A percentile compares a stretch with the other conserved stretches of the same genome.
Evolutionary conservation across 106 monocot genomes (phyloP).

Genomic region (Alisma plantagoaquatica): DNA sequence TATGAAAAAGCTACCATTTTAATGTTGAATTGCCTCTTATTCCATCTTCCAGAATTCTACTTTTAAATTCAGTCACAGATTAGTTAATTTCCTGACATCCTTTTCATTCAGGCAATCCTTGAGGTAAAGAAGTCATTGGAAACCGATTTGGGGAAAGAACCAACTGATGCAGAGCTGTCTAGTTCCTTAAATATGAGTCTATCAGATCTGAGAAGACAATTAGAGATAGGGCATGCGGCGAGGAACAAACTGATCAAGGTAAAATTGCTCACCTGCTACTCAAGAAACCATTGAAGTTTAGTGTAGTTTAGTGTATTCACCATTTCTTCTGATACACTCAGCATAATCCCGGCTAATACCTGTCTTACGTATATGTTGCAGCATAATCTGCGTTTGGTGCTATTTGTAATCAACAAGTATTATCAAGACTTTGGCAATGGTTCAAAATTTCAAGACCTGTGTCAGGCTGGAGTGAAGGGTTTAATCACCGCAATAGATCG

Average conservation of each 20-base stretch:
- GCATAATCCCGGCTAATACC: no score
- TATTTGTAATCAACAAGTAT: constrained; percentile 82
- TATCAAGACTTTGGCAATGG: constrained; percentile 56
- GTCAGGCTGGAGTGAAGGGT: constrained; percentile 89
- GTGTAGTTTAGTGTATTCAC: no score
- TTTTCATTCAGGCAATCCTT: constrained; percentile 38
- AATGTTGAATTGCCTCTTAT: no score
- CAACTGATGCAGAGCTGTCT: constrained; percentile 57
- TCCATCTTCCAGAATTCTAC: no score
- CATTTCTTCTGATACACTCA: no score
- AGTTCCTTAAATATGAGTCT: constrained; percentile 42
- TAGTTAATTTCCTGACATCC: no score
- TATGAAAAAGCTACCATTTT: no score
- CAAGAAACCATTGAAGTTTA: background rate
- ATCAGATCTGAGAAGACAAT: constrained; percentile 33
- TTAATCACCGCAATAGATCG: constrained; percentile 74
- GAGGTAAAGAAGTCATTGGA: constrained; percentile 50
- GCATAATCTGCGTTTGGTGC: constrained; percentile 89
- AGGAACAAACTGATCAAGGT: constrained; percentile 97
- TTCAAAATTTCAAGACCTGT: constrained; percentile 74
- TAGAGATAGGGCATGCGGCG: constrained; percentile 70
- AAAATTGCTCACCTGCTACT: background rate
- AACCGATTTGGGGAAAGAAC: constrained; percentile 52
- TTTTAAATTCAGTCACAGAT: no score
- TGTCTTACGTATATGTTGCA: constrained; percentile 18